phyloP scores from a whole-genome alignment of 2,329 filamentous ascomycete genomes.

The Pestalotiopsis sp. region DNA sequence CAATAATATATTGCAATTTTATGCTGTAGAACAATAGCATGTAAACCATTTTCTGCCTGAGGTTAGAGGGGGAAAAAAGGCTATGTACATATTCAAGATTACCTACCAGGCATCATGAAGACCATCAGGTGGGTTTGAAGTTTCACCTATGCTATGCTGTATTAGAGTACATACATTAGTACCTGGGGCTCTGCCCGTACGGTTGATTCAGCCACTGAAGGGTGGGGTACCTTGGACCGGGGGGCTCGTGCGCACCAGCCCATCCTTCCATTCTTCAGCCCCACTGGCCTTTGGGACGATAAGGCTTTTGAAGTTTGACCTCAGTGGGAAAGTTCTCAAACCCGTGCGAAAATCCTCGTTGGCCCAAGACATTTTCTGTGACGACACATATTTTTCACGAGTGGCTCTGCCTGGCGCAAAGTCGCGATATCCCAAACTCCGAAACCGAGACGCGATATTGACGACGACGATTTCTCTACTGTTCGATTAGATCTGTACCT shows the following conservation, averaged over 20 bases:
- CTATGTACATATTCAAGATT: too few relatives aligned
- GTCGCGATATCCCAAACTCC: conserved; percentile 12
- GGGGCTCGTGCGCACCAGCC: neutral
- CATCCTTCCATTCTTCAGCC: neutral
- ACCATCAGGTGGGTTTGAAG: too few relatives aligned
- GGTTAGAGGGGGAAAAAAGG: too few relatives aligned
- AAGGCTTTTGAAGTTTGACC: neutral
- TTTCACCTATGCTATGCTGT: neutral
- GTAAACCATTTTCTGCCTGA: too few relatives aligned
- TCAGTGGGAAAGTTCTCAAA: conserved; percentile 10
- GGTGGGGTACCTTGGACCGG: neutral
- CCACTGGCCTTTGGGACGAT: neutral
- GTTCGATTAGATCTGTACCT: neutral
- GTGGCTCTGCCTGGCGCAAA: conserved; percentile 28
- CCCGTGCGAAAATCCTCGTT: conserved; percentile 11
- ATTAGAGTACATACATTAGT: too few relatives aligned
- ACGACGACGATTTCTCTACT: neutral
- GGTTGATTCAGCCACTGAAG: neutral
- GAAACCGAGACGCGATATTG: neutral
- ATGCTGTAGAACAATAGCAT: too few relatives aligned
- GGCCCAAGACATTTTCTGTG: conserved; percentile 11
- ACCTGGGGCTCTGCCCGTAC: neutral
- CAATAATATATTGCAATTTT: too few relatives aligned
- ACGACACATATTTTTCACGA: conserved; percentile 12
- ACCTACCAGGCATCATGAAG: too few relatives aligned